Evolutionary conservation across 306 rosid genomes (phyloP).

Genomic region (Cucumis cinereus): DNA sequence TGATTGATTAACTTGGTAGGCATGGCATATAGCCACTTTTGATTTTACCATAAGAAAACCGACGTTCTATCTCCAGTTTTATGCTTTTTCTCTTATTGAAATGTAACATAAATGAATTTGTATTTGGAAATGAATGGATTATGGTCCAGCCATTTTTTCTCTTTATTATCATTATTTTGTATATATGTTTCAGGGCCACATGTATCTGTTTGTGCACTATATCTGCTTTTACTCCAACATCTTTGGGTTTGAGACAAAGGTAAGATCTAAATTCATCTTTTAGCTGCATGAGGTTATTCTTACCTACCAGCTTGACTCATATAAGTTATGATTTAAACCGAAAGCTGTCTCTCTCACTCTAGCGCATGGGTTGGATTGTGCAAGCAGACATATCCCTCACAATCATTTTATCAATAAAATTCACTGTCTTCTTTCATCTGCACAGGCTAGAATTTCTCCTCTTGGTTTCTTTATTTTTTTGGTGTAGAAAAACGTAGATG

Average conservation of each 20-base stretch:
- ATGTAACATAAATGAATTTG: neutral
- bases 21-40: constrained; percentile 3
- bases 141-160: neutral
- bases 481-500: neutral
- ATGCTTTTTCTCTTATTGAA: neutral
- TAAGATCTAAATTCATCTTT: constrained; percentile 18
- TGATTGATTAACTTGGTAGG: constrained; percentile 1
- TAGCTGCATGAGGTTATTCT: neutral
- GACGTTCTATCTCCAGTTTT: neutral
- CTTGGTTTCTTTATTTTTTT: neutral
- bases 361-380: neutral
- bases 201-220: constrained; percentile 69
- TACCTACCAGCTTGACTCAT: neutral
- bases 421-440: neutral
- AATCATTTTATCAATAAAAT: neutral
- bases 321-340: neutral
- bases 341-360: neutral
- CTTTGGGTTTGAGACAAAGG: constrained; percentile 96
- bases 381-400: neutral
- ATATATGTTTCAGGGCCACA: constrained; percentile 66
- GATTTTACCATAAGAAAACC: neutral
- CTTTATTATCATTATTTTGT: constrained; percentile 9
- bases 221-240: constrained; percentile 95
- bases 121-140: neutral
- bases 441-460: neutral